These are phyloP conservation scores for Wickerhamiella vanderwaltii DNA, from an alignment of 805 yeast species.

Conservation along the genomic window DNA sequence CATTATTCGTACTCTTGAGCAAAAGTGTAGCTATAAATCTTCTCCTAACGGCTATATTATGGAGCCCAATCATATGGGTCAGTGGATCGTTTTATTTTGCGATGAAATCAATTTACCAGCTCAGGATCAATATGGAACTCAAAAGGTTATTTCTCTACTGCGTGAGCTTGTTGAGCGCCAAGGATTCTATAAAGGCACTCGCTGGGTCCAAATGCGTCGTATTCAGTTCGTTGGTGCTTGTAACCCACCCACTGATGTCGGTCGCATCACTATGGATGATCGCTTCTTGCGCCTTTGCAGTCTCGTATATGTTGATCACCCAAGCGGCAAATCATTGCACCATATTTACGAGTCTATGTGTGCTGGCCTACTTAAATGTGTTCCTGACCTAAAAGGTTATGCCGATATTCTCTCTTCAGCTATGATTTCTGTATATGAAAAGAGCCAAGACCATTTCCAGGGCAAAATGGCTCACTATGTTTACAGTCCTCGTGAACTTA, in stretches of 20 bases:
- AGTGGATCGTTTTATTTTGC: constrained; percentile 72
- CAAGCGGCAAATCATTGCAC: constrained; percentile 45
- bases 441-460: constrained; percentile 33
- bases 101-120: constrained; percentile 84
- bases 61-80: constrained; percentile 48
- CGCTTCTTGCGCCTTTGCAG: constrained; percentile 59
- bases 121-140: constrained; percentile 60
- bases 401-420: constrained; percentile 42
- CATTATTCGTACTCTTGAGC: constrained; percentile 54
- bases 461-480: constrained; percentile 46
- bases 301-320: constrained; percentile 67
- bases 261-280: constrained; percentile 44
- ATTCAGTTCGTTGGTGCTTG: constrained; percentile 92
- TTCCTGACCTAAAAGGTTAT: constrained; percentile 50
- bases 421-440: constrained; percentile 50
- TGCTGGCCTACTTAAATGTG: constrained; percentile 42
- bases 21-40: constrained; percentile 50
- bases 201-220: constrained; percentile 54
- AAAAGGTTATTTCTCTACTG: constrained; percentile 53
- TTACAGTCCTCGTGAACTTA: constrained; percentile 81
- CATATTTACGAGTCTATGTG: constrained; percentile 57
- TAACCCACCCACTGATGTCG: constrained; percentile 75
- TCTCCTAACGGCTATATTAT: constrained; percentile 42
- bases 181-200: constrained; percentile 65
- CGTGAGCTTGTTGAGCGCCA: constrained; percentile 59